These are phyloP conservation scores for Amanita pseudoporphyria DNA, from an alignment of 768 basidiomycete species.

Conservation along the genomic window DNA sequence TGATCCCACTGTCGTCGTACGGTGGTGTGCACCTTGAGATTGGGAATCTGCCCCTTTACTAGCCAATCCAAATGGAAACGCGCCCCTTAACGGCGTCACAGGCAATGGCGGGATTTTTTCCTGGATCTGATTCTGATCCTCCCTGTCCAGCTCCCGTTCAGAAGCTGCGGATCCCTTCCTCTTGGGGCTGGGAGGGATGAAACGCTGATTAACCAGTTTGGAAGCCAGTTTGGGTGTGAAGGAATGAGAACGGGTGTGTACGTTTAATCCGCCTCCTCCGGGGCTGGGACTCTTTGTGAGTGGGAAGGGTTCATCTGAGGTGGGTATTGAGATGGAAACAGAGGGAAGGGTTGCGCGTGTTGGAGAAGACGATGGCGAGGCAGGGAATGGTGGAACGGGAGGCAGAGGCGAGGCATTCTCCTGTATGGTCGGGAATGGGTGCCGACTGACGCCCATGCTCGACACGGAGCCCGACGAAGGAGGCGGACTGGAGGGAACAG, in stretches of 20 bases:
- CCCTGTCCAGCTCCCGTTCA: conserved; percentile 23
- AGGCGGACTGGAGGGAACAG: conserved; percentile 23
- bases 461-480: conserved; percentile 17
- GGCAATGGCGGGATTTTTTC: not conserved
- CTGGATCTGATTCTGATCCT: conserved; percentile 2
- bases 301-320: conserved; percentile 24
- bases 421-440: conserved; percentile 33
- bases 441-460: conserved; percentile 15
- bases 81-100: not conserved
- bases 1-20: conserved; percentile 14
- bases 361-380: conserved; percentile 26
- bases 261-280: conserved; percentile 11
- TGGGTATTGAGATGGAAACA: conserved; percentile 41
- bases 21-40: conserved; percentile 9
- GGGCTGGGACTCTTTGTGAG: conserved; percentile 16
- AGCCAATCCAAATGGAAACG: not conserved
- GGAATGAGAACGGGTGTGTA: conserved; percentile 57
- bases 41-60: not conserved
- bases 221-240: conserved; percentile 67
- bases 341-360: conserved; percentile 17
- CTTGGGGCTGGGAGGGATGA: conserved; percentile 45
- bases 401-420: conserved; percentile 17
- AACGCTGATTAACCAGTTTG: conserved; percentile 49
- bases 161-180: conserved; percentile 41
- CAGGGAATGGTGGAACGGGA: conserved; percentile 8